Evolutionary conservation across 2,329 filamentous ascomycete genomes (phyloP).

Genomic region (Penicillium decumbens): DNA sequence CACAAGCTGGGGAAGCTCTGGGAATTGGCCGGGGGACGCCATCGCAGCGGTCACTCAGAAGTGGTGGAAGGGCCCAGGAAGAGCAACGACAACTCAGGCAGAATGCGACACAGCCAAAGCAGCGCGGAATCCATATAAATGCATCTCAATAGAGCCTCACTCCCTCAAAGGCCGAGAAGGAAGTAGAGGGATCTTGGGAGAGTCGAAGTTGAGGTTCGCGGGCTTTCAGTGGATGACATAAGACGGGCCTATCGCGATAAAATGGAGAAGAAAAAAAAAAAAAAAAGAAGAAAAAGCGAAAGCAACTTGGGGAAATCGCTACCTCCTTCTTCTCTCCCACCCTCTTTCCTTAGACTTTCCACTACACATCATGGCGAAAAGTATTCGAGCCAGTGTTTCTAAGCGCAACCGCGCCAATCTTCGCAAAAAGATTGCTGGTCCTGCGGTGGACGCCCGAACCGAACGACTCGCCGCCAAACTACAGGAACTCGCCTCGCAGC

Average conservation of each 20-base stretch:
- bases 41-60: conserved; percentile 21
- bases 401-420: conserved; percentile 81
- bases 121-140: conserved; percentile 20
- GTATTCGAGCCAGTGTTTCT: conserved; percentile 68
- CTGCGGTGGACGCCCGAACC: conserved; percentile 70
- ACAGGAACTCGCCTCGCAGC: conserved; percentile 70
- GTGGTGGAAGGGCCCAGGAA: conserved; percentile 6
- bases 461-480: conserved; percentile 83
- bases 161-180: not conserved
- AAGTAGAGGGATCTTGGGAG: not conserved
- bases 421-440: conserved; percentile 77
- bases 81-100: conserved; percentile 15
- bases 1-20: conserved; percentile 42
- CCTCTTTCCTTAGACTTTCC: not conserved
- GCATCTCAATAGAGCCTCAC: conserved; percentile 25
- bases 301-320: not conserved
- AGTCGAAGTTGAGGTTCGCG: not conserved
- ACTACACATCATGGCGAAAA: conserved; percentile 72
- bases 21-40: conserved; percentile 36
- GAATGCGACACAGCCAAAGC: conserved; percentile 22
- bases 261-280: conserved; percentile 9
- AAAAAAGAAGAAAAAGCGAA: conserved; percentile 7
- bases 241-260: conserved; percentile 22
- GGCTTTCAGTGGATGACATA: conserved; percentile 32
- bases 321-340: conserved; percentile 2